phyloP scores from a whole-genome alignment of 768 basidiomycete species.

The Heimioporus sp. region DNA sequence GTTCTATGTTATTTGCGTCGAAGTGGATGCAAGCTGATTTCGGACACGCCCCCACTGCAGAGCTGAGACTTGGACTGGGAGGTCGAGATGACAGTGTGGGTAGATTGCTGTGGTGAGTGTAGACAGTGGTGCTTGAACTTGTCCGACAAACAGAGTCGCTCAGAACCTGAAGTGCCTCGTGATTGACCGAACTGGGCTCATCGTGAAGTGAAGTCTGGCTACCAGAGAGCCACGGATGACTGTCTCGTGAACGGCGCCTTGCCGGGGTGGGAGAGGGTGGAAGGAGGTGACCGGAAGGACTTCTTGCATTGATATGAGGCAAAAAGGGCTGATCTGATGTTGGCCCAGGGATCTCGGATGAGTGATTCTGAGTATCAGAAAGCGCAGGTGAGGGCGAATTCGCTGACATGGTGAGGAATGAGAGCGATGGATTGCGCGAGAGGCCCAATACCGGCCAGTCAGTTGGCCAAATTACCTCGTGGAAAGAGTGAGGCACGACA shows the following conservation, averaged over 20 bases:
- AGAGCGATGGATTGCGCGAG: no score
- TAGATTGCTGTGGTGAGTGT: neutral
- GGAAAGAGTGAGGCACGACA: no score
- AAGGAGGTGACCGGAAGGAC: slow-evolving; percentile 18
- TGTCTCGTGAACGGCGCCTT: slow-evolving; percentile 10
- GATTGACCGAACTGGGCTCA: slow-evolving; percentile 11
- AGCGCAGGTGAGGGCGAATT: slow-evolving; percentile 4
- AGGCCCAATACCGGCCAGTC: no score
- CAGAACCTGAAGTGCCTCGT: neutral
- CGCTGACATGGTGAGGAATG: no score
- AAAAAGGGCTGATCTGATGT: slow-evolving; percentile 3
- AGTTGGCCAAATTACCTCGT: no score
- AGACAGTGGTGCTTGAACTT: neutral
- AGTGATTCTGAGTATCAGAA: neutral
- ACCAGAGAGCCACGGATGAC: slow-evolving; percentile 3
- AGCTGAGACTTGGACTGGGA: no score
- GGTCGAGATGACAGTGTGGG: no score
- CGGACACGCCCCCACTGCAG: neutral
- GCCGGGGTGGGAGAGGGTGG: slow-evolving; percentile 13
- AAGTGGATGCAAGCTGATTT: neutral
- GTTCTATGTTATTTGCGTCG: neutral
- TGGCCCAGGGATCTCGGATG: neutral
- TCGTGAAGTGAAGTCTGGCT: slow-evolving; percentile 16
- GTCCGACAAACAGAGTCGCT: neutral
- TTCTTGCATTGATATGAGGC: slow-evolving; percentile 1